Conservation (phyloP, 176 grass and related monocot genomes). For the Zizania latifolia region DNA sequence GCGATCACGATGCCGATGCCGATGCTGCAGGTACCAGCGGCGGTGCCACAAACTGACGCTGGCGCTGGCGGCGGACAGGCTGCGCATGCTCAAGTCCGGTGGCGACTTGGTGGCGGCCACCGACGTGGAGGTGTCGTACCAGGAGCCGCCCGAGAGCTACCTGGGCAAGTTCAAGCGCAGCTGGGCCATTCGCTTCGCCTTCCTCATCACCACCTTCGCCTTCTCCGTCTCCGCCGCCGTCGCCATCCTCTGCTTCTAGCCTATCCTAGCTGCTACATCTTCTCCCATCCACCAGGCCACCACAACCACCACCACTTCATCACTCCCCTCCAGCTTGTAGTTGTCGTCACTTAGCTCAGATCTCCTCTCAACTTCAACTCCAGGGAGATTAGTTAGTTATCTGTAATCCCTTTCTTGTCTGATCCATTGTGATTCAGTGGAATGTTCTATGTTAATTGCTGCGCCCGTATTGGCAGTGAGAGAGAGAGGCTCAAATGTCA, state of each 20-base stretch:
- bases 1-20: no score
- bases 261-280: no score
- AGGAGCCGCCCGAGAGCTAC: constrained; percentile 88
- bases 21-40: constrained; percentile 87
- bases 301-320: no score
- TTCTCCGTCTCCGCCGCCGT: constrained; percentile 78
- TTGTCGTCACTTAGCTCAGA: background rate
- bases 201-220: constrained; percentile 73
- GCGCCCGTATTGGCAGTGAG: background rate
- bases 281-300: no score
- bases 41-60: constrained; percentile 97
- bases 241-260: constrained; percentile 76
- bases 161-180: constrained; percentile 82
- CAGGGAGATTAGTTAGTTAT: background rate
- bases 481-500: no score
- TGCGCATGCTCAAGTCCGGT: constrained; percentile 54
- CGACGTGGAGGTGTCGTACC: constrained; percentile 80
- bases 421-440: background rate
- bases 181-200: constrained; percentile 78
- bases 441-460: background rate
- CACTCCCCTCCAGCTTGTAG: no score
- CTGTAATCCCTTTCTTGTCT: background rate
- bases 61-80: constrained; percentile 71
- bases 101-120: constrained; percentile 41
- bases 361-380: background rate